Conservation (phyloP, 2,329 filamentous ascomycete species). For the Stemphylium beticola region DNA sequence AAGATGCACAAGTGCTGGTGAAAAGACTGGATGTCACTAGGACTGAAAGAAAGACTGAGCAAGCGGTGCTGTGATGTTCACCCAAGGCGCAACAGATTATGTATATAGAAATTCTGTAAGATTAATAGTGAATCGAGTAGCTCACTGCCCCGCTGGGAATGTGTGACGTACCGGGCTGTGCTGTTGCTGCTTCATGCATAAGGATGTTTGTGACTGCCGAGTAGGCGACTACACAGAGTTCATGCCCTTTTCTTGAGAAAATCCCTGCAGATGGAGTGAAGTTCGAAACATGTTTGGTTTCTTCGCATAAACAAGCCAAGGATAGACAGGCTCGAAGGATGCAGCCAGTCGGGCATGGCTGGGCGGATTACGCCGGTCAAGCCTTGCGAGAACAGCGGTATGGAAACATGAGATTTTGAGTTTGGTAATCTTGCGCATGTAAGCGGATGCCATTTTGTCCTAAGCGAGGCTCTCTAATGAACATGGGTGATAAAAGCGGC, state of each 20-base stretch:
- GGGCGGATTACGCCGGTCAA: neutral
- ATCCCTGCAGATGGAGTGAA: slow-evolving; percentile 16
- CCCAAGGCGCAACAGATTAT: neutral
- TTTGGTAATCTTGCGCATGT: too few species aligned
- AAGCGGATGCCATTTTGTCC: too few species aligned
- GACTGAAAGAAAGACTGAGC: slow-evolving; percentile 31
- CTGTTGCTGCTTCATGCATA: slow-evolving; percentile 28
- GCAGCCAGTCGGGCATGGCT: neutral
- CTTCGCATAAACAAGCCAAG: slow-evolving; percentile 14
- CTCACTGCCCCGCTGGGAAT: slow-evolving; percentile 22
- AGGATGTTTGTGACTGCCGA: neutral
- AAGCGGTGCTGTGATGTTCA: neutral
- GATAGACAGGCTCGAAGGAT: neutral
- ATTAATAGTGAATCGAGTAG: slow-evolving; percentile 14
- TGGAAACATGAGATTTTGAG: too few species aligned
- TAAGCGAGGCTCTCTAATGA: too few species aligned
- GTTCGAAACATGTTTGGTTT: slow-evolving; percentile 42
- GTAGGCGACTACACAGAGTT: neutral
- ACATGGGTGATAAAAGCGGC: too few species aligned
- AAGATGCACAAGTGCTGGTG: slow-evolving; percentile 19
- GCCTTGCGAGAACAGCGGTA: neutral
- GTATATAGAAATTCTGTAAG: slow-evolving; percentile 8
- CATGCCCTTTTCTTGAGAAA: slow-evolving; percentile 1
- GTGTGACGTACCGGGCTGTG: slow-evolving; percentile 23
- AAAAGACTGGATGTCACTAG: slow-evolving; percentile 35